Base-by-base conservation (phyloP, 768 basidiomycete genomes). In the Royoungia palumana region DNA sequence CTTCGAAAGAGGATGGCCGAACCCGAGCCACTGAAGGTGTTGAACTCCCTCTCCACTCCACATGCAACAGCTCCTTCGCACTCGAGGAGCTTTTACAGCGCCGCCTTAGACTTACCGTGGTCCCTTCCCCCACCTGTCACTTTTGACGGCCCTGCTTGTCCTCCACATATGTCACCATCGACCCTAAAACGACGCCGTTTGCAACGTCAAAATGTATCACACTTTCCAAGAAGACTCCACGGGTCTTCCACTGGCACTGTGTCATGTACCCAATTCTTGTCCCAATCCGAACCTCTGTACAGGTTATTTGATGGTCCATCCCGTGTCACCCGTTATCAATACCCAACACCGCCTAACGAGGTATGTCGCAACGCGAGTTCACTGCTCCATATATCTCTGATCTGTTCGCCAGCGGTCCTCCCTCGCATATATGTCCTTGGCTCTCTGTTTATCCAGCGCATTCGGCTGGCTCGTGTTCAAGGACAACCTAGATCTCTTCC, bases 281-380 rank as follows among this genome's bases (percentile, higher is more conserved):
- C 62, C 28, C 56, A 64, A 12, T 63, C 71, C 19, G 67, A 72
- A 30, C 63, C 66, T 14, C 47, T 72, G 20, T 58, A 65, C 22
- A 63, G 71, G 54, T 44, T 75, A 14, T 79, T 78, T 49, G 76
- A 77, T 22, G 77, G 77, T 3, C 78, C 78, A 16, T 75, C 77
- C 6, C 66, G 70, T 24, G 54, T 60, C 35, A 53, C 35, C 17
- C 58, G 51, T 32, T 58, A 58, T 27, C 53, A 21, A 50, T 55
- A 58, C 11, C 47, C 53, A 41, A 17, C 46, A 2, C 28, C 44
- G 8, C 47, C 30, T 6, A 38, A 49, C 16, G 46, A 54, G 56
- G 65, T 53, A 47, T 13, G 58, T 61, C 25, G 58, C 13, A 9
- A 19, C n/a, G 11, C 45, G 20, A 2, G 24, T 36, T 32, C 16